Base-by-base conservation (phyloP, 139 green algal species). In the Haematococcus lacustris region DNA sequence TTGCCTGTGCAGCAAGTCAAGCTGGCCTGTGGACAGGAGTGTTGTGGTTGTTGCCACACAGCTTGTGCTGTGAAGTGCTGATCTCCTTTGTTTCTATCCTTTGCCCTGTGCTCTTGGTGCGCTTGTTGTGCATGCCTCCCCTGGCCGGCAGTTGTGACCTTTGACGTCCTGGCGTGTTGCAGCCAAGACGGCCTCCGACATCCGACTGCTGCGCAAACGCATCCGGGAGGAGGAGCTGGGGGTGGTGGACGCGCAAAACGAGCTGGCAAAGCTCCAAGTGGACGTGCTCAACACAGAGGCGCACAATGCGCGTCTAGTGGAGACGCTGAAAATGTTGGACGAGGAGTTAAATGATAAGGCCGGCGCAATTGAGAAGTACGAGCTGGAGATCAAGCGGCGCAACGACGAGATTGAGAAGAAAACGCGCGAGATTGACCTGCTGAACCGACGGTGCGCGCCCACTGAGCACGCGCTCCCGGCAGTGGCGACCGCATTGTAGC, bases 391-490 rank as follows among this genome's bases (percentile, higher is more conserved):
- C 47, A 87, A 89, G 75, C 73, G 85, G 39, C 72, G 86, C 13
- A 85, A 88, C 38, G 87, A 91, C 51, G 90, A 95, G 69, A 93
- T 97, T 65, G 91, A 96, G 72, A 90, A 89, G 74, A 89, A 89
- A 76, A 95, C 90, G 9, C 87, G 87, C 1, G 88, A 93, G 69
- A 86, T 93, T 47, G 92, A 95, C 64, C 35, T 78, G 30, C 86
- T 97, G 13, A 97, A 97, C 80, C 74, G 79, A 17, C 81, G 86
- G 73, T 84, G 61, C 33, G 76, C 32, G 30, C n/a, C n/a, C n/a
- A n/a, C n/a, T n/a, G n/a, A n/a, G n/a, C 1, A 9, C 43, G 43
- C 9, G 9, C 43, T 17, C 43, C 17, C 9, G 43, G 43, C n/a
- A n/a, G n/a, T n/a, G n/a, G n/a, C n/a, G n/a, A n/a, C n/a, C n/a